These are phyloP conservation scores for Solanum megistacrolobum DNA, from an alignment of 257 asterid genomes.

Conservation along the genomic window DNA sequence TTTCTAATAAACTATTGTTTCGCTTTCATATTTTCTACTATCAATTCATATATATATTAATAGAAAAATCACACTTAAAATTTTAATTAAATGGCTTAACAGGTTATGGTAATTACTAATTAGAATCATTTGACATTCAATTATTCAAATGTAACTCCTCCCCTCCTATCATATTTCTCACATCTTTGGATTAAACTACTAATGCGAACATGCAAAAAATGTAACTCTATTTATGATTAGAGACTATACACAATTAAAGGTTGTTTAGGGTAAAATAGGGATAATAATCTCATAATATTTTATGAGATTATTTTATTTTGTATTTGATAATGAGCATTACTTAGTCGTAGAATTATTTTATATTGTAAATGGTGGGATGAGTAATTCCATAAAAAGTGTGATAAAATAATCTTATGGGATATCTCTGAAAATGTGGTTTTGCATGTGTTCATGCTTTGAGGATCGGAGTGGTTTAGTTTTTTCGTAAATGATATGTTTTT, in stretches of 20 bases:
- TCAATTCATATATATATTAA: not conserved
- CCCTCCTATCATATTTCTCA: not conserved
- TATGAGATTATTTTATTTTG: not conserved
- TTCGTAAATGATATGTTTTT: not conserved
- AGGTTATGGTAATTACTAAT: not conserved
- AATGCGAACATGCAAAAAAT: not conserved
- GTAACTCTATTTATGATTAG: not conserved
- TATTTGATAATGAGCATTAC: not conserved
- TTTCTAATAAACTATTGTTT: not conserved
- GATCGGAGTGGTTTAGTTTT: not conserved
- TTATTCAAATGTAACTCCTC: not conserved
- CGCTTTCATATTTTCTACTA: not conserved
- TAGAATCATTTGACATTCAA: not conserved
- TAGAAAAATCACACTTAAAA: not conserved
- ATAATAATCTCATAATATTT: not conserved
- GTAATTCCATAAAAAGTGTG: not conserved
- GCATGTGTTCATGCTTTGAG: not conserved
- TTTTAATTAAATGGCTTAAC: not conserved
- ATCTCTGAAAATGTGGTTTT: not conserved
- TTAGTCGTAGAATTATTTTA: no score
- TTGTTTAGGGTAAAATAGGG: not conserved
- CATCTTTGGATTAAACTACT: not conserved
- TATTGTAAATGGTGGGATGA: not conserved
- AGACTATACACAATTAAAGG: not conserved
- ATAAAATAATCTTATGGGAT: not conserved